phyloP scores from a whole-genome alignment of 352 stramenopile species.

The Elongisporangium prolatum region DNA sequence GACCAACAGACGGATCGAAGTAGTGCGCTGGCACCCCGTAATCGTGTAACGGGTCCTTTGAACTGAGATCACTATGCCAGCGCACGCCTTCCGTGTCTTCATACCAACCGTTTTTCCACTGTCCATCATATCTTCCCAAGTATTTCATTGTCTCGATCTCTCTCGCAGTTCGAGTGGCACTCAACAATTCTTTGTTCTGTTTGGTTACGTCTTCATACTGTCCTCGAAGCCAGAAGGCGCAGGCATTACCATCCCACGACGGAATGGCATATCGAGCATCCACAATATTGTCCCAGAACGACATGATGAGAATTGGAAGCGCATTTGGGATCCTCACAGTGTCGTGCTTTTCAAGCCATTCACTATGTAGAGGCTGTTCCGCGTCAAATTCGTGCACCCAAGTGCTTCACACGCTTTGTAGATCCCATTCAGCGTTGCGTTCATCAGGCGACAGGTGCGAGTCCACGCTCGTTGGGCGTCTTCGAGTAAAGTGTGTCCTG shows the following conservation, averaged over 20 bases:
- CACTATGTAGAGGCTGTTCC: conserved; percentile 3
- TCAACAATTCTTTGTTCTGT: no score
- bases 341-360: conserved; percentile 1
- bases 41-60: not conserved
- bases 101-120: no score
- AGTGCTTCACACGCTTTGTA: not conserved
- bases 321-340: conserved; percentile 3
- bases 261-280: conserved; percentile 5
- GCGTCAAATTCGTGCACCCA: conserved; percentile 7
- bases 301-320: conserved; percentile 11
- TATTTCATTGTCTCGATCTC: no score
- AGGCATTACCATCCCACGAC: conserved; percentile 9
- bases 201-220: no score
- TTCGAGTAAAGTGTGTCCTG: no score
- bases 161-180: no score
- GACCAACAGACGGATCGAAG: conserved; percentile 12
- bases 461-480: no score
- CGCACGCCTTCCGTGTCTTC: not conserved
- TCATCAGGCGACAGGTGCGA: not conserved
- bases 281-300: conserved; percentile 7
- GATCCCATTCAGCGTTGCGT: conserved; percentile 3
- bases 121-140: no score
- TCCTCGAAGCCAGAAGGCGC: conserved; percentile 4
- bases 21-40: conserved; percentile 1
- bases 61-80: conserved; percentile 6